phyloP scores from a whole-genome alignment of 257 asterid genomes.

The Knoxia roxburghii region DNA sequence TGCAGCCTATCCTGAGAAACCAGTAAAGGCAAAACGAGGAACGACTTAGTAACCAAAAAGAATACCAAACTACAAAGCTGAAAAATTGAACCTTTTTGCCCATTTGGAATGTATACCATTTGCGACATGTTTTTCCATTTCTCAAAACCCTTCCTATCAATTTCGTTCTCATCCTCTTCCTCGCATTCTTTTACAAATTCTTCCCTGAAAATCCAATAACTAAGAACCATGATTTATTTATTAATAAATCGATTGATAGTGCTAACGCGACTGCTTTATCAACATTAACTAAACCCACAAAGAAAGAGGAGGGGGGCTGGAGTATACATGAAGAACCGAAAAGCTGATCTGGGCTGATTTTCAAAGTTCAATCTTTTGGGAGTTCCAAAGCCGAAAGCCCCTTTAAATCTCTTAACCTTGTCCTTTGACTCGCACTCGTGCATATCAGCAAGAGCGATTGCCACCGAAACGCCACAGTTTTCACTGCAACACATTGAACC shows the following conservation, averaged over 20 bases:
- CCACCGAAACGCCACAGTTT: conserved; percentile 47
- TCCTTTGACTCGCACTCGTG: conserved; percentile 44
- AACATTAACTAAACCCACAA: too few species aligned
- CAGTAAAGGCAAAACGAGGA: background rate
- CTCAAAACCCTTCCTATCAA: conserved; percentile 43
- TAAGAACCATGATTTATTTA: background rate
- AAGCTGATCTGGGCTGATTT: conserved; percentile 61
- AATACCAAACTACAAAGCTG: background rate
- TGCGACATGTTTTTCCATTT: conserved; percentile 50
- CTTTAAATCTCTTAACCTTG: conserved; percentile 29
- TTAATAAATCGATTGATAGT: background rate
- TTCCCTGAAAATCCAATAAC: conserved; percentile 41
- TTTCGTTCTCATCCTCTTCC: conserved; percentile 36
- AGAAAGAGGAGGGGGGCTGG: background rate
- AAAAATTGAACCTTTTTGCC: background rate
- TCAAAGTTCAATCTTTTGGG: background rate
- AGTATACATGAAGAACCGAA: conserved; percentile 47
- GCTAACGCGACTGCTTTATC: background rate
- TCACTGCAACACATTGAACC: conserved; percentile 31
- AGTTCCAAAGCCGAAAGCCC: background rate
- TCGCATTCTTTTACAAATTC: conserved; percentile 29
- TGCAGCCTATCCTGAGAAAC: conserved; percentile 37
- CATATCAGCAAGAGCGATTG: conserved; percentile 61
- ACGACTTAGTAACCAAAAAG: background rate
- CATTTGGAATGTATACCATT: conserved; percentile 23